A percentile compares a stretch with the other conserved stretches of the same genome.
Conservation (phyloP, 331 rosid species). For the Ulmus americana region DNA sequence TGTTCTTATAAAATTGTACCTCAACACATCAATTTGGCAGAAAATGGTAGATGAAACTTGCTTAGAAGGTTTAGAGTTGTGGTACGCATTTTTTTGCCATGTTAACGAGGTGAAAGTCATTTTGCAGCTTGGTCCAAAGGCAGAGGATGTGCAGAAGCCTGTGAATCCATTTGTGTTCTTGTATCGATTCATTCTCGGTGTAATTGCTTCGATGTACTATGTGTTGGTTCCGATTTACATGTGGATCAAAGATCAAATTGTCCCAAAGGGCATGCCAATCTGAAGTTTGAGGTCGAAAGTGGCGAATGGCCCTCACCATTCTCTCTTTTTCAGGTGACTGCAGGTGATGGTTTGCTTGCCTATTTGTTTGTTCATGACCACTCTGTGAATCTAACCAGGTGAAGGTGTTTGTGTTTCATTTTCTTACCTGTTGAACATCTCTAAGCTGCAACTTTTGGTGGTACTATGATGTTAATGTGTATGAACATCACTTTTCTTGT, state of each 20-base stretch:
- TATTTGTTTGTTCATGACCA: background rate
- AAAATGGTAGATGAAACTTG: too few relatives aligned
- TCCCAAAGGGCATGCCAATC: constrained; percentile 77
- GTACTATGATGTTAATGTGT: too few relatives aligned
- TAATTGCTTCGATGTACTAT: constrained; percentile 68
- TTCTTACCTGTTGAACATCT: too few relatives aligned
- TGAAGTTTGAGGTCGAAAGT: constrained; percentile 22
- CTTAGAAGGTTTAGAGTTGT: background rate
- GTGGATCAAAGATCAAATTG: constrained; percentile 86
- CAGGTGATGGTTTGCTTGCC: background rate
- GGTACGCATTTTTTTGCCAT: background rate
- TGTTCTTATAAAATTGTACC: too few relatives aligned
- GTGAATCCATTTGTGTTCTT: constrained; percentile 49
- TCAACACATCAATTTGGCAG: too few relatives aligned
- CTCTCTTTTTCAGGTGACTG: background rate
- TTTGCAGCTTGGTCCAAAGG: constrained; percentile 89
- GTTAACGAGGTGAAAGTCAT: background rate
- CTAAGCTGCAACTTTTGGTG: too few relatives aligned
- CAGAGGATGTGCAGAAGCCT: constrained; percentile 67
- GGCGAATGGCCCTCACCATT: background rate
- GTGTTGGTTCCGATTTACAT: constrained; percentile 76
- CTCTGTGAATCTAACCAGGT: background rate
- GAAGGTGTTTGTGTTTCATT: background rate
- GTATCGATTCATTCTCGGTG: constrained; percentile 56
- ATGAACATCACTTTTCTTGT: too few relatives aligned